Percentiles rank a stretch among this genome's conserved stretches.
Evolutionary conservation across 192 early-diverging fungal genomes (phyloP).

Genomic region (Radiomyces spectabilis): DNA sequence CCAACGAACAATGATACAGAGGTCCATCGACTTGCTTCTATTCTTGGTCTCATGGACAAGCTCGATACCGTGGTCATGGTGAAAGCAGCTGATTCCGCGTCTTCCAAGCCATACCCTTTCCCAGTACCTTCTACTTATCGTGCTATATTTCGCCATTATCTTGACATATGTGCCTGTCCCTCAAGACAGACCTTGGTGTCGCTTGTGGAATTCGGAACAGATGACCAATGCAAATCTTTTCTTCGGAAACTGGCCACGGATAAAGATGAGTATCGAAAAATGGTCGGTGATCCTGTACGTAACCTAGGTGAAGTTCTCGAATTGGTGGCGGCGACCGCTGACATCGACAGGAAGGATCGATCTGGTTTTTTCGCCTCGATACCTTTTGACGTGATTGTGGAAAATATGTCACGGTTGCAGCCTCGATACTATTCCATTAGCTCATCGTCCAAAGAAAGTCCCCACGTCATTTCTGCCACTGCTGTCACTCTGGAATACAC

Average conservation of each 20-base stretch:
- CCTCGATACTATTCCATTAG: conserved; percentile 96
- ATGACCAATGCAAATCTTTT: conserved; percentile 40
- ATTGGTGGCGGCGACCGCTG: conserved; percentile 47
- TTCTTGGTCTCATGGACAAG: conserved; percentile 53
- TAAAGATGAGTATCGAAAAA: conserved; percentile 58
- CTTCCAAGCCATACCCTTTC: conserved; percentile 78
- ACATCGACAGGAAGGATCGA: background rate
- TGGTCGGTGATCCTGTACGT: conserved; percentile 55
- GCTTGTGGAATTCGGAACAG: conserved; percentile 52
- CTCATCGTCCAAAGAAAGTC: conserved; percentile 69
- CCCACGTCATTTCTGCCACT: conserved; percentile 71
- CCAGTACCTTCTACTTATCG: conserved; percentile 81
- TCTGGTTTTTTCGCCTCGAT: conserved; percentile 33
- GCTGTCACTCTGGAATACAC: conserved; percentile 84
- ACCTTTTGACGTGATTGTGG: conserved; percentile 75
- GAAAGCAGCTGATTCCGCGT: conserved; percentile 62
- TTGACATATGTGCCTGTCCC: conserved; percentile 77
- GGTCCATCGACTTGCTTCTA: conserved; percentile 55
- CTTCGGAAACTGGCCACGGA: conserved; percentile 52
- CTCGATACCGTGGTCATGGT: conserved; percentile 66
- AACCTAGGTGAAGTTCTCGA: conserved; percentile 72
- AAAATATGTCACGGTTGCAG: conserved; percentile 73
- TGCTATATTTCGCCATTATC: conserved; percentile 83
- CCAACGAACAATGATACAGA: conserved; percentile 79
- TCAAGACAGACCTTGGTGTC: conserved; percentile 61